These are phyloP conservation scores for Ligustrum vulgare DNA, from an alignment of 257 asterid species.

Conservation along the genomic window DNA sequence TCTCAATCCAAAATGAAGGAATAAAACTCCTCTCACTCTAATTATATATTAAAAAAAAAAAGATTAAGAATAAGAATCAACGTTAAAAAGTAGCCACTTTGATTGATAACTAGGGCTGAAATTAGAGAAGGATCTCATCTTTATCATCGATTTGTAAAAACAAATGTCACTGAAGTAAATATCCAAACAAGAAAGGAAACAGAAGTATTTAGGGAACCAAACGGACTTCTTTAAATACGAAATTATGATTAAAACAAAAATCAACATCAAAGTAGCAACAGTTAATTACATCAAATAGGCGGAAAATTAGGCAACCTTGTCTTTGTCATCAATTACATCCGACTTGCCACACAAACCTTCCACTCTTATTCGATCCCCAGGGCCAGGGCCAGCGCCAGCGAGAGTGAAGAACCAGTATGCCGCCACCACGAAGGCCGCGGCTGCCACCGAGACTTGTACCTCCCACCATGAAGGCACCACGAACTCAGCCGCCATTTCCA, in stretches of 20 bases:
- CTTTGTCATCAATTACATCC: slow-evolving; percentile 38
- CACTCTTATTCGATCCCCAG: slow-evolving; percentile 33
- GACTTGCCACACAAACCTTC: slow-evolving; percentile 27
- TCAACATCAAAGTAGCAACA: slow-evolving; percentile 4
- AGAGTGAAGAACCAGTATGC: slow-evolving; percentile 58
- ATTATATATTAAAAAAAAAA: not conserved
- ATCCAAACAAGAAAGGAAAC: not conserved
- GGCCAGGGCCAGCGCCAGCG: slow-evolving; percentile 35
- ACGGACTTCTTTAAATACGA: not conserved
- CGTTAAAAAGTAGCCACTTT: not conserved
- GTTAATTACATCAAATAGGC: not conserved
- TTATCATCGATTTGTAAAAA: not conserved
- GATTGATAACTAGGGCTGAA: not conserved
- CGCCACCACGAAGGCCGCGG: slow-evolving; percentile 60
- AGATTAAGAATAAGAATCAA: not conserved
- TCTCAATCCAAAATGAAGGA: not conserved
- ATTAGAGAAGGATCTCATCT: not conserved
- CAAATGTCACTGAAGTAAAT: not conserved
- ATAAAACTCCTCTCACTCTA: not conserved
- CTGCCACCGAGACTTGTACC: slow-evolving; percentile 67
- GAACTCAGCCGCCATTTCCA: slow-evolving; percentile 49
- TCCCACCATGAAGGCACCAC: slow-evolving; percentile 90
- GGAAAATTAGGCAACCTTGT: slow-evolving; percentile 35
- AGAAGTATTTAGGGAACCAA: not conserved
- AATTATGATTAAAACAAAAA: not conserved